Base-by-base conservation (phyloP, 805 yeast genomes). In the Nakazawaea ishiwadae region DNA sequence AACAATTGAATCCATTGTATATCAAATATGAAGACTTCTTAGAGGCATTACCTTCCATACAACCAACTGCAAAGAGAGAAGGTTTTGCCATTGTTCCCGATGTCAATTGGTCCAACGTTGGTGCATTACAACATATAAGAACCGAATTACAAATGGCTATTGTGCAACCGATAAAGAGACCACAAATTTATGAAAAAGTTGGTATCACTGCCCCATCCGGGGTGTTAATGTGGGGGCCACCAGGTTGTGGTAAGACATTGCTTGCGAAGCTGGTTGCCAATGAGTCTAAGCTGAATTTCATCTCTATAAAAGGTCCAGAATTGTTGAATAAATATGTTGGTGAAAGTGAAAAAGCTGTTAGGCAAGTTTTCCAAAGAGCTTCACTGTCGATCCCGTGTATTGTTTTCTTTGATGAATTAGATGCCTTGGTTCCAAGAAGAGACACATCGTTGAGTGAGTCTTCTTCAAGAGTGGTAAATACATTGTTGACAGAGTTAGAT, bases 21-120 rank as follows among this genome's bases (percentile, higher is more conserved):
- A 90, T 93, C 40, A 79, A 76, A 2, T 81, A 79, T 48, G 81
- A 75, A 11, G 99, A 93, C 58, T 93, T 93, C 57, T 48, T 84
- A 27, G 69, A 75, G 9, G 98, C 98, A 1, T 63, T 93, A 30
- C 97, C 98, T 2, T 79, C 90, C 0, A 84, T 93, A 34, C 99
- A 93, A 64, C 99, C 99, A 9, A 87, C 97, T 0, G 96, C 97
- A 1, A 91, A 90, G 56, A 81, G 99, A 59, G 99, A 93, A 69
- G 99, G 99, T 0, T 93, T 93, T 63, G 97, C 99, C 0, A 93
- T 98, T 0, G 95, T 93, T 10, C 99, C 99, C 0, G 98, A 93
- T 58, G 96, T 93, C 3, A 80, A 95, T 5, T 93, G 99, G 99
- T 75, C 81, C 5, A 84, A 83, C 56, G 96, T 93, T 27, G 99